Evolutionary conservation across 1,284 basidiomycete species (phyloP), one percentile per base, ranked within the genome.

Genomic region (Ceratobasidium sp.): DNA sequence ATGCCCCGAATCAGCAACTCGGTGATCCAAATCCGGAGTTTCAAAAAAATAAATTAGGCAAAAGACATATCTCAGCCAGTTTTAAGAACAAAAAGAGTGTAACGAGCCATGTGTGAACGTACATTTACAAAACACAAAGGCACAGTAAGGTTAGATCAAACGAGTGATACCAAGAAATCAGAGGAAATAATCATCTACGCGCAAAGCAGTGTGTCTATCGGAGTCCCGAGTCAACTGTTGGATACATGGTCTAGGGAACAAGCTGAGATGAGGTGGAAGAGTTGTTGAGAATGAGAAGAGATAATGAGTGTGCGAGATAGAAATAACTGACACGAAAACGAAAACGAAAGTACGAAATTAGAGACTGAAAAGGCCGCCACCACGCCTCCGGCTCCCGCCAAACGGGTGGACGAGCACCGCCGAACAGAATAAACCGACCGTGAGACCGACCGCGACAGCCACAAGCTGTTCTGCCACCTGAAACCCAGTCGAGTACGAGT

Each of bases 351-450:
- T 19, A 19, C 11, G 22, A 17, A 29, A 82, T 84, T 56, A 78
- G 22, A 78, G 71, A 73, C 75, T 78, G 56, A 78, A 78, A 14
- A 79, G 48, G 8, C 74, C 78, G 22, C 81, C 79, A 65, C 84
- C 83, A 63, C 83, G 78, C 53, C 83, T 78, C n/a, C 83, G 77
- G 24, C 82, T 81, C 27, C 84, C 83, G 41, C 85, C 85, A 63
- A 86, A 82, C 14, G 85, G 84, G 81, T 86, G 83, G 27, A 83
- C 84, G n/a, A 84, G 78, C 44, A 85, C 84, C 7, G 85, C 85
- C 22, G 83, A 81, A 29, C 84, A 82, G 79, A 87, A 87, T 6
- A 95, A 84, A 8, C 93, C 94, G 76, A 96, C 92, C 0, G 93
- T 93, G 33, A 89, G 82, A 2, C 89, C 90, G 78, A 91, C 85